Evolutionary conservation across 441 rosid species (phyloP).

Genomic region (Flueggea neowawraea): DNA sequence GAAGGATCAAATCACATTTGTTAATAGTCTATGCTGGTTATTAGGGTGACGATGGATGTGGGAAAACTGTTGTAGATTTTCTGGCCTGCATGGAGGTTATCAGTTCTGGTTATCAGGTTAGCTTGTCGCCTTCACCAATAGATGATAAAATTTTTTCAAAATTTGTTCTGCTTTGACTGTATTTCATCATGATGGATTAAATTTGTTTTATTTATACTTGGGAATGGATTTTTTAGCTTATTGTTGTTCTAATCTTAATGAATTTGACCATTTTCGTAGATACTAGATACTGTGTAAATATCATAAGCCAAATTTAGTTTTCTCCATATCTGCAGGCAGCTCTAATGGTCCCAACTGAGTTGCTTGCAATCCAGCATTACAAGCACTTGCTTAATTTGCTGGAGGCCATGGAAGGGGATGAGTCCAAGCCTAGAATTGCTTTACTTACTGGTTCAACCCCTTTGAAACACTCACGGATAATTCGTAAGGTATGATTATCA

Average conservation of each 20-base stretch:
- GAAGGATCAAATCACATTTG: too few relatives aligned
- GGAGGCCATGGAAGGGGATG: constrained; percentile 52
- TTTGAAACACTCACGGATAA: constrained; percentile 68
- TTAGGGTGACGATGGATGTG: constrained; percentile 98
- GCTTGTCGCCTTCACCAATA: constrained; percentile 10
- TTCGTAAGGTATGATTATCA: constrained; percentile 68
- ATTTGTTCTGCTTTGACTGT: constrained; percentile 4
- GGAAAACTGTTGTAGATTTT: constrained; percentile 95
- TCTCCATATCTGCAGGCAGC: constrained; percentile 62
- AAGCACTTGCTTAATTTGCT: constrained; percentile 74
- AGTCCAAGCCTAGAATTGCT: constrained; percentile 76
- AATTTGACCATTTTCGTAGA: constrained; percentile 5
- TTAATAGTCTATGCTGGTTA: constrained; percentile 7
- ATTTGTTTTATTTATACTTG: constrained; percentile 5
- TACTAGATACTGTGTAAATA: background rate
- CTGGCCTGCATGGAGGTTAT: constrained; percentile 98
- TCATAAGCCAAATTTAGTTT: constrained; percentile 1
- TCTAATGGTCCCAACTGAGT: constrained; percentile 98
- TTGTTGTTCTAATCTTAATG: constrained; percentile 5
- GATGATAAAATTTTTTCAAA: background rate
- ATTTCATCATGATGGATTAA: background rate
- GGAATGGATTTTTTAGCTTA: background rate
- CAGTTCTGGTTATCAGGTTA: constrained; percentile 93
- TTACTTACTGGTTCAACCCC: constrained; percentile 92
- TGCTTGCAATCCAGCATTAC: constrained; percentile 93